Conservation (phyloP, 805 yeast genomes). For the Hanseniaspora thailandica region DNA sequence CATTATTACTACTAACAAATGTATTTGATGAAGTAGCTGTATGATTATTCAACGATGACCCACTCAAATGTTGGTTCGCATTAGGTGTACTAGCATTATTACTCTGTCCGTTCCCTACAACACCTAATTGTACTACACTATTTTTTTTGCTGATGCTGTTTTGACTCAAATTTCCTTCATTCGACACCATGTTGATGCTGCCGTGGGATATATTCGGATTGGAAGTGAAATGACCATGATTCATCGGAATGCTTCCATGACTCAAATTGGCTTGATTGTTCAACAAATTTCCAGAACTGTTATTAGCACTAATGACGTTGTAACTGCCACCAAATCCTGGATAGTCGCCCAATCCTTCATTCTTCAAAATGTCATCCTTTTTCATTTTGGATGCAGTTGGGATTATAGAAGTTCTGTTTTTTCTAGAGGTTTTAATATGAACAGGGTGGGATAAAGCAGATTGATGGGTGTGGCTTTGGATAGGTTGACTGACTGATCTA, state of each 20-base stretch:
- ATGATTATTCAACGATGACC: not conserved
- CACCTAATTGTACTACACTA: not conserved
- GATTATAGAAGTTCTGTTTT: slow-evolving; percentile 27
- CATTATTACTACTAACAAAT: not conserved
- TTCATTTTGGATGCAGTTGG: slow-evolving; percentile 11
- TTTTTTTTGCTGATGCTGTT: not conserved
- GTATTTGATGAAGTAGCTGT: not conserved
- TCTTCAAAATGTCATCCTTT: not conserved
- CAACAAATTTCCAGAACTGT: not conserved
- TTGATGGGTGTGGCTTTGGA: not conserved
- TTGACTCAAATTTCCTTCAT: not conserved
- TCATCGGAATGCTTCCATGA: not conserved
- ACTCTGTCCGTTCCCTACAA: not conserved
- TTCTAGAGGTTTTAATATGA: slow-evolving; percentile 25
- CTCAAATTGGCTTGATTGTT: not conserved
- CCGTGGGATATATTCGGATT: not conserved
- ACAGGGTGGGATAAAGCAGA: slow-evolving; percentile 17
- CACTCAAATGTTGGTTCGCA: not conserved
- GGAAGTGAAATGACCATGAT: not conserved
- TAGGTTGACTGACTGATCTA: slow-evolving; percentile 8
- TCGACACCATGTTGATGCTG: not conserved
- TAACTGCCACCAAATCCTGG: not conserved
- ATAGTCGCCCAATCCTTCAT: not conserved
- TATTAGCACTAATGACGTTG: not conserved
- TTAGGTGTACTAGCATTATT: not conserved